phyloP scores from a whole-genome alignment of 1,284 basidiomycete species.

The Moesziomyces globuligerus region DNA sequence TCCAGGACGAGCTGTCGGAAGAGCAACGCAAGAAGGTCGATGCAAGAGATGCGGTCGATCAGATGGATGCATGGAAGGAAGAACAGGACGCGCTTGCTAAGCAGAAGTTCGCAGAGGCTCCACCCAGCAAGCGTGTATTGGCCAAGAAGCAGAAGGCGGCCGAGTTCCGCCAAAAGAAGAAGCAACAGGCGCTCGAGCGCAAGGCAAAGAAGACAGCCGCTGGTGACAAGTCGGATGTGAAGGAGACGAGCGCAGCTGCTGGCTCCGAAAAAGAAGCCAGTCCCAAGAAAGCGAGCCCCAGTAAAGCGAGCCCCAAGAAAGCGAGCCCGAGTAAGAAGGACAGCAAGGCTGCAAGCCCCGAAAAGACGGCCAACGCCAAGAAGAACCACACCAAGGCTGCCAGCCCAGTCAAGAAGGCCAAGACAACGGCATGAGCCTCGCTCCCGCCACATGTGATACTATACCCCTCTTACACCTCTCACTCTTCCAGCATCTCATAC shows the following conservation, averaged over 20 bases:
- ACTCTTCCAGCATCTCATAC: not conserved
- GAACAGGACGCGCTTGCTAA: conserved; percentile 23
- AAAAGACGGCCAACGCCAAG: not conserved
- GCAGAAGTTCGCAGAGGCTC: conserved; percentile 19
- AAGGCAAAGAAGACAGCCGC: conserved; percentile 16
- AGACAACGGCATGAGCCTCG: not conserved
- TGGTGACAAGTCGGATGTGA: conserved; percentile 1
- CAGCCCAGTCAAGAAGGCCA: not conserved
- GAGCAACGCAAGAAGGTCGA: conserved; percentile 25
- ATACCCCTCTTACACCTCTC: not conserved
- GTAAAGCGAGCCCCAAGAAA: conserved; percentile 2
- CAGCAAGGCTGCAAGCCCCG: not conserved
- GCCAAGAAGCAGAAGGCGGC: conserved; percentile 34
- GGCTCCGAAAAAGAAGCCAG: conserved; percentile 1
- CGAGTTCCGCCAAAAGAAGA: conserved; percentile 32
- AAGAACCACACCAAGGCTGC: not conserved
- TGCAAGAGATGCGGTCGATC: conserved; percentile 39
- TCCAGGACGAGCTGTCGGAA: conserved; percentile 22
- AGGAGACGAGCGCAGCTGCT: too few relatives aligned
- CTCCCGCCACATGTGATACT: not conserved
- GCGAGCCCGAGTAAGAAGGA: conserved; percentile 1
- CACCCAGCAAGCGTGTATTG: conserved; percentile 20
- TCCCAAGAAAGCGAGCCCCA: not conserved
- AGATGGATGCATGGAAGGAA: conserved; percentile 35
- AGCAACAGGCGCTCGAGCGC: conserved; percentile 20